Base-by-base conservation (phyloP, 1,139 yeast species). In the Debaryomyces sp. region DNA sequence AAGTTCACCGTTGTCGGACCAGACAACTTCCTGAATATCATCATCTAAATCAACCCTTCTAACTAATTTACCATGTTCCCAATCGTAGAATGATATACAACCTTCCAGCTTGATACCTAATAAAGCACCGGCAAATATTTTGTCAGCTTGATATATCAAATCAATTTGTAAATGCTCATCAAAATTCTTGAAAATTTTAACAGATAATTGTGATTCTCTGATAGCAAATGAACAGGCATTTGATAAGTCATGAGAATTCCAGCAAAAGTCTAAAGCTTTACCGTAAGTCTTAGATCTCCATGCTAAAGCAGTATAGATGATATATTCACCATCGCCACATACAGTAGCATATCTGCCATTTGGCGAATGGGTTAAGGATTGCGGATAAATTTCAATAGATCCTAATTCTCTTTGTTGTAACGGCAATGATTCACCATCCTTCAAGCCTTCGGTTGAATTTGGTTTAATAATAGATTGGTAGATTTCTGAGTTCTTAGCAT, bases 231-330 rank as follows among this genome's bases (percentile, higher is more conserved):
- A 78, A 60, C 89, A 87, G 18, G 96, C 85, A 49, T 75, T 76
- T 4, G 79, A 66, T 42, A 66, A 61, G 68, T 94, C 98, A 55
- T 87, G 89, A 40, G 96, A 86, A 62, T 76, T 74, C 99, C 99
- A 94, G 39, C 84, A 96, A 68, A 95, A 91, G 63, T 91, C 97
- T 50, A 84, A 73, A 13, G 96, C 97, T 50, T 84, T 80, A 54
- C 98, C 99, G 67, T 89, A 94, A 45, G 92, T 81, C 71, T 91
- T 94, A 59, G 95, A 91, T 74, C 99, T 84, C 99, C 99, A 94
- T 1, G 98, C 98, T 62, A 95, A 81, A 1, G 99, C 95, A 6
- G 98, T 91, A 73, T 94, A 95, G 49, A 95, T 87, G 60, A 94
- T 90, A 67, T 90, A 94, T 70, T 94, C 99, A 52, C 97, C 98